A percentile compares a stretch with the other conserved stretches of the same genome.
These are phyloP conservation scores for Venturia pyrina DNA, from an alignment of 2,329 filamentous ascomycete species.

Conservation along the genomic window DNA sequence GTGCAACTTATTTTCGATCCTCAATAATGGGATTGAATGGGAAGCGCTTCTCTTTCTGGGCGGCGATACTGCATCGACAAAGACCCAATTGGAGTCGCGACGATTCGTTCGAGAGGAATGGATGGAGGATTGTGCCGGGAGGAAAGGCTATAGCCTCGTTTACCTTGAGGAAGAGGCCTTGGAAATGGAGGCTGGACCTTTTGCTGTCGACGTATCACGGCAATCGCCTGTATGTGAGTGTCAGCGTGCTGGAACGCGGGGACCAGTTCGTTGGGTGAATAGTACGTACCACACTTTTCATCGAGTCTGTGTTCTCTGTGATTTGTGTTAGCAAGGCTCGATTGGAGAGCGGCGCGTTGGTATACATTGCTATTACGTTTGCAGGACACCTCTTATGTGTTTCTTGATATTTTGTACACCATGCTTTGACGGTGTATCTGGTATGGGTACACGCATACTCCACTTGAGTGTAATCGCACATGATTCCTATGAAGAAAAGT, in stretches of 20 bases:
- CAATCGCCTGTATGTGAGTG: slow-evolving; percentile 10
- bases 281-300: slow-evolving; percentile 35
- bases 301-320: slow-evolving; percentile 36
- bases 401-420: slow-evolving; percentile 44
- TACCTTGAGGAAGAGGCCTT: slow-evolving; percentile 58
- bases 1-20: background rate
- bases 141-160: slow-evolving; percentile 31
- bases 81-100: background rate
- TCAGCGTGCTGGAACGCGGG: background rate
- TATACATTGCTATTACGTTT: slow-evolving; percentile 43
- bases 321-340: background rate
- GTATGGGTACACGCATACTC: slow-evolving; percentile 47
- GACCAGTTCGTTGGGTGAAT: background rate
- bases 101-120: background rate
- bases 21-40: background rate
- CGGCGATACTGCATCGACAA: background rate
- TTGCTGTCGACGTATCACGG: slow-evolving; percentile 12
- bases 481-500: slow-evolving; percentile 19
- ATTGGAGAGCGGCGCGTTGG: background rate
- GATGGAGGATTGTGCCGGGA: background rate
- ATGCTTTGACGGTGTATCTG: slow-evolving; percentile 45
- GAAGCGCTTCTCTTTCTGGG: background rate
- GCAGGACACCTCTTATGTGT: slow-evolving; percentile 46
- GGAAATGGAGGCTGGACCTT: slow-evolving; percentile 4
- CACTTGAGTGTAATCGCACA: slow-evolving; percentile 52